Conservation (phyloP, 164 flowering plant genomes). For the Cinnamomum micranthum region DNA sequence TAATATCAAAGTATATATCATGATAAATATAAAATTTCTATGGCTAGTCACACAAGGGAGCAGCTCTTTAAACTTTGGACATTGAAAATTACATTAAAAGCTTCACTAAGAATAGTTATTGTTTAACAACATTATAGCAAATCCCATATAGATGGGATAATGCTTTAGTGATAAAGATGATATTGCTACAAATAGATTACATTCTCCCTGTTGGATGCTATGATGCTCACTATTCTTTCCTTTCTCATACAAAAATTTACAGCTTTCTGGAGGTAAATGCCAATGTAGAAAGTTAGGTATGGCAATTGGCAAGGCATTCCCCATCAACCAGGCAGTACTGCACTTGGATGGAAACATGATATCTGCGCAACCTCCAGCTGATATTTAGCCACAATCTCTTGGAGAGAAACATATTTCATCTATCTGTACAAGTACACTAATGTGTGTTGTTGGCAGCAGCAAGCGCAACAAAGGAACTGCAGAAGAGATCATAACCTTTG, state of each 20-base stretch:
- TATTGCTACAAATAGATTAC: not conserved
- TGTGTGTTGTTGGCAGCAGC: slow-evolving; percentile 61
- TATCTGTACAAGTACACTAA: slow-evolving; percentile 47
- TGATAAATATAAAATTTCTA: too few relatives aligned
- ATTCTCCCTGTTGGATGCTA: not conserved
- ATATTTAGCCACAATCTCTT: not conserved
- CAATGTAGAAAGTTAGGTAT: not conserved
- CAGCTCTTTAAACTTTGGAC: too few relatives aligned
- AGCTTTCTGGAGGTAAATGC: not conserved
- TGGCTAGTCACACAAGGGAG: too few relatives aligned
- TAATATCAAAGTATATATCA: too few relatives aligned
- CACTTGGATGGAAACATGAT: not conserved
- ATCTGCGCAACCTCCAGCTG: not conserved
- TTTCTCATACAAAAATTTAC: not conserved
- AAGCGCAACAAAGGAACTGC: slow-evolving; percentile 62
- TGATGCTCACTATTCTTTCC: not conserved
- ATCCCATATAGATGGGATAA: not conserved
- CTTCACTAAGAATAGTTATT: not conserved
- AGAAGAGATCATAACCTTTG: slow-evolving; percentile 29
- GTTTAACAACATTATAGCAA: not conserved
- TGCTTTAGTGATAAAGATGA: too few relatives aligned
- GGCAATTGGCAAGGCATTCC: not conserved
- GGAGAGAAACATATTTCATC: slow-evolving; percentile 27
- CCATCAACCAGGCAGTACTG: not conserved
- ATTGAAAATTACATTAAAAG: not conserved